These are phyloP conservation scores for Jacaranda copaia DNA, from an alignment of 257 asterid species.

Conservation along the genomic window DNA sequence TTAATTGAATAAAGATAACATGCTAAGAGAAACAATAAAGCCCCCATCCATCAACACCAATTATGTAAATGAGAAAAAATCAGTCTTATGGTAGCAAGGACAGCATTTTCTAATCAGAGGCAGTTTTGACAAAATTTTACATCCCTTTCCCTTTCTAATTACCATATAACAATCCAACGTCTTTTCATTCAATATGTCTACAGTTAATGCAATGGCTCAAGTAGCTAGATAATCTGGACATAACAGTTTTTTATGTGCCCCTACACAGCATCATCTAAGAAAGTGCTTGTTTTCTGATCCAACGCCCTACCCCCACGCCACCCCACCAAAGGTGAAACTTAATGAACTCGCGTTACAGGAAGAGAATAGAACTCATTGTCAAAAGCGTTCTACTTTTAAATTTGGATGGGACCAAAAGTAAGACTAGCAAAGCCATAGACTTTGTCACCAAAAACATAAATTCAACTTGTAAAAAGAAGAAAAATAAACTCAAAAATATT, in stretches of 20 bases:
- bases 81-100: not conserved
- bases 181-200: conserved; percentile 13
- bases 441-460: not conserved
- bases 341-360: not conserved
- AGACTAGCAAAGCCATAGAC: not conserved
- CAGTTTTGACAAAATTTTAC: not conserved
- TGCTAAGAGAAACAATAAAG: conserved; percentile 8
- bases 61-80: conserved; percentile 30
- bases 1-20: conserved; percentile 21
- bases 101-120: conserved; percentile 5
- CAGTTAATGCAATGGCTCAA: not conserved
- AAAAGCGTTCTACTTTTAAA: not conserved
- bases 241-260: not conserved
- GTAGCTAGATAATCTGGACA: not conserved
- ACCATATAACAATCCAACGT: conserved; percentile 7
- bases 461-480: not conserved
- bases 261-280: not conserved
- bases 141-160: conserved; percentile 13
- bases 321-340: not conserved
- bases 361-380: not conserved
- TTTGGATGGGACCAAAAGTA: not conserved
- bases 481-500: not conserved
- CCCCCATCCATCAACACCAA: conserved; percentile 11
- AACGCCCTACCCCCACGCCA: not conserved
- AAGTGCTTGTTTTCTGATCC: conserved; percentile 1